These are phyloP conservation scores for Exophiala alcalophila DNA, from an alignment of 2,329 filamentous ascomycete genomes.

Conservation along the genomic window DNA sequence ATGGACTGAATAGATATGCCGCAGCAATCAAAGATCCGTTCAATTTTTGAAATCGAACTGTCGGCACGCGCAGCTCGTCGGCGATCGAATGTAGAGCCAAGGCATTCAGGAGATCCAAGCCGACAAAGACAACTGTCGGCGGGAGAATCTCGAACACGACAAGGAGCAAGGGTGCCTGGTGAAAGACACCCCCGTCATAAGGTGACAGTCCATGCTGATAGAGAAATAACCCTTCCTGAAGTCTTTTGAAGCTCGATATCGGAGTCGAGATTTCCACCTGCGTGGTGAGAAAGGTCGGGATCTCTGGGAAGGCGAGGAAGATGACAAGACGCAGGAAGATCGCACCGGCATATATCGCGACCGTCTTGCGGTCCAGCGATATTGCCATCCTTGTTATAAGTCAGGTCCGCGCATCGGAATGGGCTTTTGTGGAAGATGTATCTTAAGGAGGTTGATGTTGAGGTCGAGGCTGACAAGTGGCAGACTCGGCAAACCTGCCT, in stretches of 20 bases:
- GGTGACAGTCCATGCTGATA: conserved; percentile 96
- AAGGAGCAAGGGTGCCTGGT: conserved; percentile 83
- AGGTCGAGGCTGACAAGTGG: conserved; percentile 19
- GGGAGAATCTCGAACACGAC: conserved; percentile 89
- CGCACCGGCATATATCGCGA: conserved; percentile 70
- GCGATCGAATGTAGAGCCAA: conserved; percentile 75
- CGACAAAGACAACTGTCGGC: conserved; percentile 75
- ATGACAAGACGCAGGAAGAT: conserved; percentile 75
- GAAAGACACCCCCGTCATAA: conserved; percentile 86
- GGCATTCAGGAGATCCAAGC: conserved; percentile 78
- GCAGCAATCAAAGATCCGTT: conserved; percentile 24
- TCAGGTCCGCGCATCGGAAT: neutral
- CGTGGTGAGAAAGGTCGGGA: conserved; percentile 81
- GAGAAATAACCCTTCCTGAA: conserved; percentile 93
- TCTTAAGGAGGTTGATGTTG: conserved; percentile 1
- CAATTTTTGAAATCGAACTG: conserved; percentile 25
- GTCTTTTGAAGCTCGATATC: conserved; percentile 96
- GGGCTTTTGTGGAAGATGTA: neutral
- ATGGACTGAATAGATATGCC: conserved; percentile 91
- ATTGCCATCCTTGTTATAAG: conserved; percentile 37
- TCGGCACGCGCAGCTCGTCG: conserved; percentile 21
- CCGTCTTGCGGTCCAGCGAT: conserved; percentile 58
- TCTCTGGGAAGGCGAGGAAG: conserved; percentile 73
- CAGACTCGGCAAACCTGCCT: conserved; percentile 7
- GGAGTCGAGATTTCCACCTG: conserved; percentile 96